phyloP scores from a whole-genome alignment of 345 rosid species.

The Atalantia buxifolia region DNA sequence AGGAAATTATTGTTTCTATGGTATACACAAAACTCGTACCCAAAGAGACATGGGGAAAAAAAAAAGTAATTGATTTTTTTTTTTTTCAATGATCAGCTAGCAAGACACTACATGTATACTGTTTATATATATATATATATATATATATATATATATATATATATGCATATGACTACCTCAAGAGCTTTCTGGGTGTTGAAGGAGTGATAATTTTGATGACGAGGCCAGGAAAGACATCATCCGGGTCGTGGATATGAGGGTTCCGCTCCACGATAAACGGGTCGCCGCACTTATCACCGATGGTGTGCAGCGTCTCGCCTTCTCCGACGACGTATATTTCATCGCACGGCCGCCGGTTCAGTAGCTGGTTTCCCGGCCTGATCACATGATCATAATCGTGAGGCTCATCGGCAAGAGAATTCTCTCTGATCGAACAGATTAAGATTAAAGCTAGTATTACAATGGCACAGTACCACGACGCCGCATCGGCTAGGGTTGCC shows the following conservation, averaged over 20 bases:
- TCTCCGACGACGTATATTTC: slow-evolving; percentile 75
- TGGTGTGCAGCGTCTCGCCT: slow-evolving; percentile 77
- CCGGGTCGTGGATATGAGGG: slow-evolving; percentile 84
- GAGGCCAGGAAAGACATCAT: slow-evolving; percentile 78
- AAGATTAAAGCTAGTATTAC: slow-evolving; percentile 46
- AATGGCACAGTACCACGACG: slow-evolving; percentile 65
- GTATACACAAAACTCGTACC: too few species aligned
- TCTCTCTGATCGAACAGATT: slow-evolving; percentile 44
- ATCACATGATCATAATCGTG: not conserved
- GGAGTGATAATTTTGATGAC: slow-evolving; percentile 75
- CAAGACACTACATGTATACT: too few species aligned
- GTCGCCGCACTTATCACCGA: slow-evolving; percentile 77
- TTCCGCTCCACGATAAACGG: slow-evolving; percentile 73
- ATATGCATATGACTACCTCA: slow-evolving; percentile 11
- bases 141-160: too few species aligned
- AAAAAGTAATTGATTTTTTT: not conserved
- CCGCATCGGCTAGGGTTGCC: slow-evolving; percentile 38
- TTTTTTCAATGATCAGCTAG: too few species aligned
- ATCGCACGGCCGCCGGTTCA: slow-evolving; percentile 45
- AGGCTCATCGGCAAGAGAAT: slow-evolving; percentile 24
- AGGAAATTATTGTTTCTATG: not conserved
- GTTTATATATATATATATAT: too few species aligned
- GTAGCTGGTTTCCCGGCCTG: slow-evolving; percentile 22
- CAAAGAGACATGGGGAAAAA: not conserved
- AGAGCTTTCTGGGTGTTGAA: slow-evolving; percentile 18